Evolutionary conservation across 1,139 yeast species (phyloP).

Genomic region (Taphrina wiesneri): DNA sequence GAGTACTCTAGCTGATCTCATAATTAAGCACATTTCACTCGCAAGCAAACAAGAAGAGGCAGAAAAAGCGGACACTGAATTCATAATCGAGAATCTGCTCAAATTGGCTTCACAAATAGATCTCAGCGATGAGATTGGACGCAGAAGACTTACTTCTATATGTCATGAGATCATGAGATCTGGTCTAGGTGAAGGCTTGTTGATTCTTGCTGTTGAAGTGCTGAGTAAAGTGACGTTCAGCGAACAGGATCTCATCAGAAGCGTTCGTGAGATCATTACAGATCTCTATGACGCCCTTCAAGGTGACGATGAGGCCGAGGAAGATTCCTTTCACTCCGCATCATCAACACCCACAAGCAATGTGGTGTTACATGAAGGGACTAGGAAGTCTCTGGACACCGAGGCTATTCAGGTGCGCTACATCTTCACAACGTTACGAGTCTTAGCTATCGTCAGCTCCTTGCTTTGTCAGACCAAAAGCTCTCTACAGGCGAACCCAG

Average conservation of each 20-base stretch:
- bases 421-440: slow-evolving; percentile 54
- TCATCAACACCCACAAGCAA: slow-evolving; percentile 46
- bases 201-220: slow-evolving; percentile 62
- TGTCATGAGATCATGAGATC: slow-evolving; percentile 53
- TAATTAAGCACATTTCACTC: slow-evolving; percentile 55
- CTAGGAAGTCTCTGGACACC: slow-evolving; percentile 45
- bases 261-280: slow-evolving; percentile 81
- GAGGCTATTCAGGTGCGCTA: slow-evolving; percentile 48
- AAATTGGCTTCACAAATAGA: slow-evolving; percentile 71
- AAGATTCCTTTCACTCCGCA: slow-evolving; percentile 59
- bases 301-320: slow-evolving; percentile 46
- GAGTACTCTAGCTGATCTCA: slow-evolving; percentile 63
- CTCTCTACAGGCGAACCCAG: slow-evolving; percentile 62
- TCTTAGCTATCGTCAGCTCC: slow-evolving; percentile 69
- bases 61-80: slow-evolving; percentile 64
- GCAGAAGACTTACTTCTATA: slow-evolving; percentile 75
- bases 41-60: slow-evolving; percentile 45
- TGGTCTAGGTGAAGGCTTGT: slow-evolving; percentile 52
- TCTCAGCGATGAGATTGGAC: slow-evolving; percentile 87
- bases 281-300: slow-evolving; percentile 69
- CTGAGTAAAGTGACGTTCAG: slow-evolving; percentile 69
- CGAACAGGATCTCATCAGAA: slow-evolving; percentile 79
- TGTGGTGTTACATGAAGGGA: slow-evolving; percentile 21
- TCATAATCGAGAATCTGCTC: slow-evolving; percentile 72
- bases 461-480: slow-evolving; percentile 68